These are phyloP conservation scores for Rhipidocladum racemiflorum DNA, from an alignment of 176 grass and related monocot genomes.

Conservation along the genomic window DNA sequence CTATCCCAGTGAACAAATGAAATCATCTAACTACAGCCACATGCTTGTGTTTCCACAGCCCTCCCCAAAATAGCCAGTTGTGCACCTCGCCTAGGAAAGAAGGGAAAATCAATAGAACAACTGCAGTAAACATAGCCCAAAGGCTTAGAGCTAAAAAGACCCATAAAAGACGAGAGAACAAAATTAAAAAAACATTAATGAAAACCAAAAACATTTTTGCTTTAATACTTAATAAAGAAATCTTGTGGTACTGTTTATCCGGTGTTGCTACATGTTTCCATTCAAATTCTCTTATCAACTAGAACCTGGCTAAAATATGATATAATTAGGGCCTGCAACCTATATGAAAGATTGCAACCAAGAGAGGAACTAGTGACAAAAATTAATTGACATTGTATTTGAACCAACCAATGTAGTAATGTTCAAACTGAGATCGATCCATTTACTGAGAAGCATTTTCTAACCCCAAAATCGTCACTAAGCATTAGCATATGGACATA, in stretches of 20 bases:
- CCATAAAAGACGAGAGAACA: background rate
- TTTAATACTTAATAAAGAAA: background rate
- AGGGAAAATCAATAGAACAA: too few species aligned
- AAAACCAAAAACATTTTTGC: background rate
- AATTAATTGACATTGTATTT: background rate
- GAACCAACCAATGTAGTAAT: background rate
- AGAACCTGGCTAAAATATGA: background rate
- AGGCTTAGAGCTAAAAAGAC: background rate
- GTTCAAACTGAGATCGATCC: background rate
- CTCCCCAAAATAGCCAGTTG: too few species aligned
- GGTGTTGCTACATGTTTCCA: background rate
- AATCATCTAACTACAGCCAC: background rate
- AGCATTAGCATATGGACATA: background rate
- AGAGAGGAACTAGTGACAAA: background rate
- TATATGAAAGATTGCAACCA: background rate
- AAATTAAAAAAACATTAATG: background rate
- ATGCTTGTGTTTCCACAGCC: background rate
- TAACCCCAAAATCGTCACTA: background rate
- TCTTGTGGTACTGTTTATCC: background rate
- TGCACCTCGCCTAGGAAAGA: too few species aligned
- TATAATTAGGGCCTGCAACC: background rate
- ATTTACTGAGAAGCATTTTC: background rate
- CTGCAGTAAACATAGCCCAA: background rate
- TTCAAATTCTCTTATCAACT: background rate
- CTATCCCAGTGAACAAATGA: background rate